Evolutionary conservation across 2,329 filamentous ascomycete genomes (phyloP).

Genomic region (Tolypocladium album): DNA sequence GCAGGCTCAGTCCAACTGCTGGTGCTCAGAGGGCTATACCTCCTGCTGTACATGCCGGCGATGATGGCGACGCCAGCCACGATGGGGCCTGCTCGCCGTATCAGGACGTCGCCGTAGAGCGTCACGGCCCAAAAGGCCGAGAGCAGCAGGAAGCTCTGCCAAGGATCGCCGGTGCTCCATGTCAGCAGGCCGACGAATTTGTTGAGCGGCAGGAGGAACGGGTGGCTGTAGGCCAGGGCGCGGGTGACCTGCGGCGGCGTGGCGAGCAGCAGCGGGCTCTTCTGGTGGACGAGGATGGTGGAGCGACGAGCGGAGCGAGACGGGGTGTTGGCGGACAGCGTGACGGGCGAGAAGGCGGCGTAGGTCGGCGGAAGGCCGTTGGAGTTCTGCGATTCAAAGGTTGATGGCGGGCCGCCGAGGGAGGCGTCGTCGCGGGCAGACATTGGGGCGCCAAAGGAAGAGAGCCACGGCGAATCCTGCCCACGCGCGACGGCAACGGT

Average conservation of each 20-base stretch:
- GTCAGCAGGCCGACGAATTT: slow-evolving; percentile 74
- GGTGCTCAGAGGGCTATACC: slow-evolving; percentile 83
- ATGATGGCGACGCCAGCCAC: slow-evolving; percentile 72
- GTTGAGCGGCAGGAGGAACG: slow-evolving; percentile 84
- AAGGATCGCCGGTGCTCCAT: slow-evolving; percentile 89
- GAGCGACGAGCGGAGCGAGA: slow-evolving; percentile 59
- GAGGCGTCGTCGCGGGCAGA: slow-evolving; percentile 26
- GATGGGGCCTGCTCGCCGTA: slow-evolving; percentile 73
- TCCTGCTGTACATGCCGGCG: slow-evolving; percentile 80
- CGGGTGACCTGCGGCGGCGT: slow-evolving; percentile 93
- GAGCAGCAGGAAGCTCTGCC: slow-evolving; percentile 91
- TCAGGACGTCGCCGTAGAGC: slow-evolving; percentile 76
- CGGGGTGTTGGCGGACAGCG: slow-evolving; percentile 57
- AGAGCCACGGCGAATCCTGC: slow-evolving; percentile 39
- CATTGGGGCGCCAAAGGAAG: slow-evolving; percentile 30
- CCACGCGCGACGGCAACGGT: slow-evolving; percentile 4
- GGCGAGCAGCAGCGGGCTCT: slow-evolving; percentile 82
- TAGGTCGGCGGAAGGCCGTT: slow-evolving; percentile 55
- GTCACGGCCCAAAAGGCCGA: slow-evolving; percentile 76
- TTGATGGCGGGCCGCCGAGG: slow-evolving; percentile 21
- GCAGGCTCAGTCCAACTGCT: slow-evolving; percentile 56
- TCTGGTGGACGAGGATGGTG: slow-evolving; percentile 92
- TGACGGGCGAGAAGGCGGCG: slow-evolving; percentile 81
- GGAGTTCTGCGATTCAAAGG: slow-evolving; percentile 18
- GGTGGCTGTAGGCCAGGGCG: slow-evolving; percentile 89